Conservation (phyloP, 208 protist genomes). For the Naegleria lovaniensis region DNA sequence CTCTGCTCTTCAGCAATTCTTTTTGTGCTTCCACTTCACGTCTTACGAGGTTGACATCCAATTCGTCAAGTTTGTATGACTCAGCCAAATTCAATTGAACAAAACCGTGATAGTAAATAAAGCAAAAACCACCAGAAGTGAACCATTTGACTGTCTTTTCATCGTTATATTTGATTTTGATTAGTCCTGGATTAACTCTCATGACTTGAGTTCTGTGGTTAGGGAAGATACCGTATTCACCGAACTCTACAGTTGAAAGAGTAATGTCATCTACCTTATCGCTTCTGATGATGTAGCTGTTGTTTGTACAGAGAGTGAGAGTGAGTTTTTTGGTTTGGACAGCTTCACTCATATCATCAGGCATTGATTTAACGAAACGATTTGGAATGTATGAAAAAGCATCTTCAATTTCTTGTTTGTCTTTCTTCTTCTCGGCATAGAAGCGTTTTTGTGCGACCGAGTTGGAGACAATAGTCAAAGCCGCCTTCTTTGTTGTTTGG, state of each 20-base stretch:
- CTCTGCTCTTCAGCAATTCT: conserved; percentile 18
- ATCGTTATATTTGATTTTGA: conserved; percentile 4
- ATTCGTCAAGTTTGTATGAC: background rate
- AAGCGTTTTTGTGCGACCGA: background rate
- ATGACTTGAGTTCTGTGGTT: background rate
- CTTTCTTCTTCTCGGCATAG: background rate
- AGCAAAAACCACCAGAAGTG: background rate
- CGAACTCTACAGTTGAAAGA: background rate
- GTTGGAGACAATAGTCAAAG: background rate
- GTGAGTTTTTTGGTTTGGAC: background rate
- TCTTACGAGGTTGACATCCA: conserved; percentile 12
- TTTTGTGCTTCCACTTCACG: background rate
- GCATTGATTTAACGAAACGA: background rate
- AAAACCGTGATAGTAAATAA: conserved; percentile 3
- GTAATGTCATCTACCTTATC: background rate
- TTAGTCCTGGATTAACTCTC: background rate
- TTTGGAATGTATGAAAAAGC: background rate
- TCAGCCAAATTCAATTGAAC: conserved; percentile 11
- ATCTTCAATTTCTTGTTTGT: background rate
- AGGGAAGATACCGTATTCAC: background rate
- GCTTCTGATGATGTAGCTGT: background rate
- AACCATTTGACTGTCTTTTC: background rate
- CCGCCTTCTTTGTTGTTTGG: background rate
- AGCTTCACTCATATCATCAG: background rate
- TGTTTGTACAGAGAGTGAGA: background rate